Conservation (phyloP, 2,329 filamentous ascomycete species). For the Claviceps monticola region DNA sequence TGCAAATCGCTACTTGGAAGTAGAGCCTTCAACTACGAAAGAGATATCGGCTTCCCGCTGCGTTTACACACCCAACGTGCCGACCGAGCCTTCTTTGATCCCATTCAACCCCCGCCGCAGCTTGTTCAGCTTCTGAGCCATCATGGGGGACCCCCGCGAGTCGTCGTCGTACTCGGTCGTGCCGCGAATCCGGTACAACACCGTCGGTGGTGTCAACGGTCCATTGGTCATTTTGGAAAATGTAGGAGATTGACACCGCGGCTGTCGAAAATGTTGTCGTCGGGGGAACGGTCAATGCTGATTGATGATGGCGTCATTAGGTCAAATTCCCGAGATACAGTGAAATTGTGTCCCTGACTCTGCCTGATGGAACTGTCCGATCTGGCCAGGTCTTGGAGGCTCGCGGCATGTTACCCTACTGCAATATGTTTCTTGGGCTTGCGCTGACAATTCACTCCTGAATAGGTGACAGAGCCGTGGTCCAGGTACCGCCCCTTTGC, state of each 20-base stretch:
- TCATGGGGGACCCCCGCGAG: conserved; percentile 43
- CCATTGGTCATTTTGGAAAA: conserved; percentile 96
- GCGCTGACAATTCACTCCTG: conserved; percentile 2
- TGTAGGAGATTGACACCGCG: conserved; percentile 34
- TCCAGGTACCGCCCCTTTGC: conserved; percentile 53
- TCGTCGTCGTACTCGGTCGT: conserved; percentile 46
- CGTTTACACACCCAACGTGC: neutral
- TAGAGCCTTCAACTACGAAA: neutral
- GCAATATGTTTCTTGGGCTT: neutral
- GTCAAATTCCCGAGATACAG: conserved; percentile 97
- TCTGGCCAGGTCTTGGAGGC: conserved; percentile 95
- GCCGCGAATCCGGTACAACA: conserved; percentile 80
- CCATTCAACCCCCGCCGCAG: conserved; percentile 4
- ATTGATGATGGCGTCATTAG: conserved; percentile 30
- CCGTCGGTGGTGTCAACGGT: conserved; percentile 93
- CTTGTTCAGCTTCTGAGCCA: conserved; percentile 10
- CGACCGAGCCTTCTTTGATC: neutral
- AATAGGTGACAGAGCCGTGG: conserved; percentile 78
- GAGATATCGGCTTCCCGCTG: neutral
- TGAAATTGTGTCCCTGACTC: conserved; percentile 91
- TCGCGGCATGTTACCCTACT: conserved; percentile 51
- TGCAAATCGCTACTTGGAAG: neutral
- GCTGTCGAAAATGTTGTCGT: neutral
- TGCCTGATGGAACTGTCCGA: conserved; percentile 87
- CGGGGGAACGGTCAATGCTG: neutral